Conservation (phyloP, 2,329 filamentous ascomycete genomes). For the Microascus cirrosus region DNA sequence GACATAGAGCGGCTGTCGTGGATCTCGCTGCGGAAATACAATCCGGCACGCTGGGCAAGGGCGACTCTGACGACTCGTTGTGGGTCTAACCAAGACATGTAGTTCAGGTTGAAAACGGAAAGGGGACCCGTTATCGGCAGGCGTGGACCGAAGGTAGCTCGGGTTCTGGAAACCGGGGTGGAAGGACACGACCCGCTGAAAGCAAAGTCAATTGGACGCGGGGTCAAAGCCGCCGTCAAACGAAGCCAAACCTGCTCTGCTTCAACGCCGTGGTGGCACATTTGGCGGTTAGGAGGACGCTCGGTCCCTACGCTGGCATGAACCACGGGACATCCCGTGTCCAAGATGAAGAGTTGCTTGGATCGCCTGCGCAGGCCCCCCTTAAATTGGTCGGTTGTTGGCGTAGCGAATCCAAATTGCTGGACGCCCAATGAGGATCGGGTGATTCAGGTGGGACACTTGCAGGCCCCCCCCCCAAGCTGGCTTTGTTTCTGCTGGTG, state of each 20-base stretch:
- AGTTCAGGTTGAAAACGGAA: too few relatives aligned
- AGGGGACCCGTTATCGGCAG: too few relatives aligned
- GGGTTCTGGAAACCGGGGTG: background rate
- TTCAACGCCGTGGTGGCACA: too few relatives aligned
- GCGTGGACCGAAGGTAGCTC: background rate
- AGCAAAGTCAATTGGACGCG: background rate
- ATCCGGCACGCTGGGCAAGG: background rate
- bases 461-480: background rate
- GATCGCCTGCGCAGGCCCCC: background rate
- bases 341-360: background rate
- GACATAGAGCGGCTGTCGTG: background rate
- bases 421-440: background rate
- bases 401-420: background rate
- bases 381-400: background rate
- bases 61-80: too few relatives aligned
- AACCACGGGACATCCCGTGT: background rate
- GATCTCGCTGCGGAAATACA: background rate
- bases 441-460: background rate
- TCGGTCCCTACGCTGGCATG: background rate
- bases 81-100: too few relatives aligned
- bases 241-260: background rate
- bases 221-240: background rate
- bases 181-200: background rate
- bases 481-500: background rate
- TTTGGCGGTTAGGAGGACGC: background rate